These are phyloP conservation scores for Dichotomocladium elegans DNA, from an alignment of 371 early-diverging fungal species.

Conservation along the genomic window DNA sequence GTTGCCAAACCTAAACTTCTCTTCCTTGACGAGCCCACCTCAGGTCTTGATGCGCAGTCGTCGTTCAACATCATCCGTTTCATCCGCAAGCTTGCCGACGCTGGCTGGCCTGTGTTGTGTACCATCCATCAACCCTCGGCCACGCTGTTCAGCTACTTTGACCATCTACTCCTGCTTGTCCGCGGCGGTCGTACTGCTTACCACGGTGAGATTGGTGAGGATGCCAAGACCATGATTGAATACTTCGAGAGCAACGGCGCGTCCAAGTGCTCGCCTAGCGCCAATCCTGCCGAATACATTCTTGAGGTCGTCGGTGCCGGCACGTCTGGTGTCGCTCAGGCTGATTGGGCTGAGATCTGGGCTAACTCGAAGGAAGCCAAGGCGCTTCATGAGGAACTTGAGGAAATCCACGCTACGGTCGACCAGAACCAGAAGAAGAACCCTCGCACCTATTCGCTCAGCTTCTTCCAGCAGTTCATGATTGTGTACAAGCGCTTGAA, in stretches of 20 bases:
- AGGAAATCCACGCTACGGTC: conserved; percentile 21
- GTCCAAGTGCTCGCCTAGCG: conserved; percentile 50
- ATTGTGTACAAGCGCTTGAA: conserved; percentile 63
- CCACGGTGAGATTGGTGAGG: conserved; percentile 70
- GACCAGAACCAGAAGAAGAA: conserved; percentile 9
- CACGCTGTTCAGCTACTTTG: conserved; percentile 78
- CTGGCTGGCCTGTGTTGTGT: conserved; percentile 69
- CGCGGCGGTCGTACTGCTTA: conserved; percentile 79
- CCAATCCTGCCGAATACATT: conserved; percentile 73
- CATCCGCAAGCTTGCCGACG: conserved; percentile 68
- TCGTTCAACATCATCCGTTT: conserved; percentile 74
- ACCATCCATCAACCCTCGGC: conserved; percentile 89
- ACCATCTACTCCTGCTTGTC: conserved; percentile 73
- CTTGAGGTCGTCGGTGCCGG: conserved; percentile 64
- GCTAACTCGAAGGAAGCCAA: conserved; percentile 42
- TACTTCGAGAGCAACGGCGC: conserved; percentile 70
- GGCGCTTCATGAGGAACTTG: conserved; percentile 33
- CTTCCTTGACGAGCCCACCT: conserved; percentile 87
- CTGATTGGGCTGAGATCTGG: conserved; percentile 68
- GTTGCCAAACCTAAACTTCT: conserved; percentile 74
- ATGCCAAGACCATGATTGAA: conserved; percentile 46
- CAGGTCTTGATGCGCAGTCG: conserved; percentile 67
- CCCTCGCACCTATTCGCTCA: conserved; percentile 24
- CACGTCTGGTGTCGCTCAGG: conserved; percentile 51
- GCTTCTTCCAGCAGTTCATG: conserved; percentile 44